Conservation (phyloP, 352 stramenopile species). For the Phytopythium vexans region DNA sequence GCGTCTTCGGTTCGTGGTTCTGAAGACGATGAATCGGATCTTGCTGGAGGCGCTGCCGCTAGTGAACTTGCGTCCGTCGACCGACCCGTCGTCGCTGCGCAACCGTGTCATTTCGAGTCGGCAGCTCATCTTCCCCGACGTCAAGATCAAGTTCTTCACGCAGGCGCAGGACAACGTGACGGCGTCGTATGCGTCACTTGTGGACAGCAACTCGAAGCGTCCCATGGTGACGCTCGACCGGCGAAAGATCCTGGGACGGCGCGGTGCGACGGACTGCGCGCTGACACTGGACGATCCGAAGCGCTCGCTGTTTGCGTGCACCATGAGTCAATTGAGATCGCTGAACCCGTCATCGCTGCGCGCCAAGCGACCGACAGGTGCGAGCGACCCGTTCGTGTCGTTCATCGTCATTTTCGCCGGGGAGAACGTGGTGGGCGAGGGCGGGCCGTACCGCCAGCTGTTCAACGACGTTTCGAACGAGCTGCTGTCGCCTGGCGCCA, state of each 20-base stretch:
- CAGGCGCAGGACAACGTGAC: conserved; percentile 72
- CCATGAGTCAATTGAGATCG: conserved; percentile 47
- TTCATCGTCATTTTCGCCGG: conserved; percentile 78
- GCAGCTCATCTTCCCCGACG: conserved; percentile 64
- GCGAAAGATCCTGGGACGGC: conserved; percentile 38
- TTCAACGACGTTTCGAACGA: conserved; percentile 79
- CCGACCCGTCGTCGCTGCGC: conserved; percentile 46
- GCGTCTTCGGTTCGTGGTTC: conserved; percentile 48
- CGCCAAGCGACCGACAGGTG: conserved; percentile 68
- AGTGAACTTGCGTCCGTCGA: conserved; percentile 55
- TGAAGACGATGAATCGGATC: conserved; percentile 61
- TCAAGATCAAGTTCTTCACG: conserved; percentile 75
- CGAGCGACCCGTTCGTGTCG: conserved; percentile 76
- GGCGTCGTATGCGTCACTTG: conserved; percentile 38
- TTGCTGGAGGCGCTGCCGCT: conserved; percentile 53
- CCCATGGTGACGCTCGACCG: conserved; percentile 72
- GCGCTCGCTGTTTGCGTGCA: conserved; percentile 65
- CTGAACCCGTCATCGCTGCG: conserved; percentile 49
- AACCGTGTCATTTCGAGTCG: conserved; percentile 51
- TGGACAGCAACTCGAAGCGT: conserved; percentile 45
- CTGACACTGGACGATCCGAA: conserved; percentile 39
- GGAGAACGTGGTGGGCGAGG: conserved; percentile 79
- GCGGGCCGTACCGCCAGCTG: conserved; percentile 72
- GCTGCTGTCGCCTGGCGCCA: conserved; percentile 36
- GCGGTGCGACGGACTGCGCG: conserved; percentile 14